These are phyloP conservation scores for Kodamaea jinghongensis DNA, from an alignment of 805 yeast genomes.

Conservation along the genomic window DNA sequence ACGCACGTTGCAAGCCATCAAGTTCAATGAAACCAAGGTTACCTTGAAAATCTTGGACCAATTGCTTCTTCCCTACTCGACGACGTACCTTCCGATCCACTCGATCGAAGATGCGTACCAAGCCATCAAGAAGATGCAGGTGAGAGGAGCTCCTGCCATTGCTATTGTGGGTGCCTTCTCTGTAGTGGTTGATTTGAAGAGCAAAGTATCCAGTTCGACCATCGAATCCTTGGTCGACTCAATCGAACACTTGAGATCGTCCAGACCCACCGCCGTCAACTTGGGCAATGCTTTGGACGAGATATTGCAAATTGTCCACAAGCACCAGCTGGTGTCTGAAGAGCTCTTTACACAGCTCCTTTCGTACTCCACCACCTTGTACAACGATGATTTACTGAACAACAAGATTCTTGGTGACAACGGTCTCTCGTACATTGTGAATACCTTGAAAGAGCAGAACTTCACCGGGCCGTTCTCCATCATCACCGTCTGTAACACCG, in stretches of 20 bases:
- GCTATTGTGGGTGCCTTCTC: slow-evolving; percentile 92
- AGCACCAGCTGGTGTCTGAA: slow-evolving; percentile 1
- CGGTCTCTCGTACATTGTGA: slow-evolving; percentile 68
- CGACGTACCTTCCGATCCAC: slow-evolving; percentile 60
- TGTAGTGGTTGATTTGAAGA: slow-evolving; percentile 65
- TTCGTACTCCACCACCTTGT: slow-evolving; percentile 52
- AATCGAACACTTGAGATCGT: slow-evolving; percentile 64
- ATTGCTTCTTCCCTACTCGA: slow-evolving; percentile 73
- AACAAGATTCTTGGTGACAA: slow-evolving; percentile 75
- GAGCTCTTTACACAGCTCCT: slow-evolving; percentile 32
- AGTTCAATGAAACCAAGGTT: slow-evolving; percentile 47
- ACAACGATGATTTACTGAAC: slow-evolving; percentile 74
- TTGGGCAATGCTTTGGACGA: slow-evolving; percentile 69
- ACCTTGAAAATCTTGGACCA: slow-evolving; percentile 74
- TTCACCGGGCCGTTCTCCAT: slow-evolving; percentile 71
- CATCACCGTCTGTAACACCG: slow-evolving; percentile 93
- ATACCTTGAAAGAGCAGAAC: slow-evolving; percentile 43
- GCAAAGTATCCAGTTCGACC: slow-evolving; percentile 21
- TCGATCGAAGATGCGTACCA: slow-evolving; percentile 72
- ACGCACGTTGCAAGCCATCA: slow-evolving; percentile 56
- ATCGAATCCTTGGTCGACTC: slow-evolving; percentile 37
- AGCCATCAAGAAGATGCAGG: slow-evolving; percentile 89
- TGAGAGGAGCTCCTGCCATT: slow-evolving; percentile 97
- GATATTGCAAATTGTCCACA: slow-evolving; percentile 32
- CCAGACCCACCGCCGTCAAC: slow-evolving; percentile 96